Base-by-base conservation (phyloP, 805 yeast species). In the Candida ipomoeae region DNA sequence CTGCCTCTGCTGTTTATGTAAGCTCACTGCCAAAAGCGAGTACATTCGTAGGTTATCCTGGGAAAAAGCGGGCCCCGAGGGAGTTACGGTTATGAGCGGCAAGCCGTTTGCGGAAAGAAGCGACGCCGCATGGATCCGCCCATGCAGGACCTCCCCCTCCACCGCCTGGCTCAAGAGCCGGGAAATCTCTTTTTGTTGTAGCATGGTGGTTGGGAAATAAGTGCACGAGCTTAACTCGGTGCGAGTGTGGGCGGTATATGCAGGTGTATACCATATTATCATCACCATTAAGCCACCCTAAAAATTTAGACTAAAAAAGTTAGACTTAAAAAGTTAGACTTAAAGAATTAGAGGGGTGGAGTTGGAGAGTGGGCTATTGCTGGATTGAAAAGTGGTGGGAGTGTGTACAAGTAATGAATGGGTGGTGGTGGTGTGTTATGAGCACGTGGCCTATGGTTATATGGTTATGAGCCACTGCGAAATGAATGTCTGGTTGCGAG, bases 131-230 rank as follows among this genome's bases (percentile, higher is more conserved):
- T 35, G 33, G 5, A 44, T 11, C 15, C 1, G n/a, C n/a, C 32
- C 41, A 36, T 17, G 37, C 45, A 67, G 42, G 7, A 73, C 68
- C 11, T 65, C 50, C 33, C 38, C 32, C 50, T 50, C 8, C 68
- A 64, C 29, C 34, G 63, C 73, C 53, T 71, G 73, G 20, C 67
- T 55, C 48, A 74, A 56, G 20, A 73, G 61, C 41, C 63, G 58
- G 34, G 73, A 58, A 39, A 74, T 70, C 48, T 69, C 69, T 47
- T 64, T 69, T 57, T 63, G 71, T 53, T 73, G 75, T 37, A 74
- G 65, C 78, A 74, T 73, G 17, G 18, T 32, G 17, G 29, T 26
- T 26, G 29, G 29, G 29, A 26, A 26, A n/a, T 33, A 42, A 11
- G 38, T 33, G 36, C 38, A 15, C 15, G 14, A 15, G 14, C 29